Conservation (phyloP, 257 asterid species). For the Nicotiana tomentosiformis region DNA sequence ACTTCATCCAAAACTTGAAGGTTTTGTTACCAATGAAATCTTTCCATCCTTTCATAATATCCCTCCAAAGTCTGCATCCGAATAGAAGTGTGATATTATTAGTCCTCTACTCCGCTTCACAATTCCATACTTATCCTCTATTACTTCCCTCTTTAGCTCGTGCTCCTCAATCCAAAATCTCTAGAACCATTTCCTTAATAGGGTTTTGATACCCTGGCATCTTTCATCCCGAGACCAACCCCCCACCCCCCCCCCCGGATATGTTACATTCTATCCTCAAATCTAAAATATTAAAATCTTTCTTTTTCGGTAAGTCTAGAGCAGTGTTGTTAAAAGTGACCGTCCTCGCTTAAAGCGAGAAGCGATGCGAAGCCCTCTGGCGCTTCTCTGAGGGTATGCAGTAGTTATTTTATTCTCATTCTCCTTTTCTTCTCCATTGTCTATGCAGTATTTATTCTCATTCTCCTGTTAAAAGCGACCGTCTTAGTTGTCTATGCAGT, state of each 20-base stretch:
- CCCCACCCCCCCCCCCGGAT: neutral
- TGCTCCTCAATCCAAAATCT: neutral
- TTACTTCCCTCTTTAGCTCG: neutral
- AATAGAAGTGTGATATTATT: neutral
- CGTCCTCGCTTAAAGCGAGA: no score
- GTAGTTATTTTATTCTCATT: no score
- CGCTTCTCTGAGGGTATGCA: no score
- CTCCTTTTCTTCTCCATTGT: no score
- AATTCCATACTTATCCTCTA: neutral
- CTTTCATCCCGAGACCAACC: neutral
- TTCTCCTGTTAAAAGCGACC: no score
- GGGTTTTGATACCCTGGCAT: neutral
- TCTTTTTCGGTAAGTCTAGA: neutral
- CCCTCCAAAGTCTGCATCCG: neutral
- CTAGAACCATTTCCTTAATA: neutral
- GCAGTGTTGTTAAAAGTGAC: no score
- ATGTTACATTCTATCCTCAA: neutral
- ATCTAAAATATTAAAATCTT: neutral
- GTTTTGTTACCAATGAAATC: neutral
- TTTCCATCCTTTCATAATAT: neutral
- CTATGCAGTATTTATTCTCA: no score
- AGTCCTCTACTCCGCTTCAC: neutral
- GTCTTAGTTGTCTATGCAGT: no score
- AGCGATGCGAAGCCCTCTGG: no score
- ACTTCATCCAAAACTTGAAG: neutral